Evolutionary conservation across 2,329 filamentous ascomycete species (phyloP).

Genomic region (Ophiostoma populinum): DNA sequence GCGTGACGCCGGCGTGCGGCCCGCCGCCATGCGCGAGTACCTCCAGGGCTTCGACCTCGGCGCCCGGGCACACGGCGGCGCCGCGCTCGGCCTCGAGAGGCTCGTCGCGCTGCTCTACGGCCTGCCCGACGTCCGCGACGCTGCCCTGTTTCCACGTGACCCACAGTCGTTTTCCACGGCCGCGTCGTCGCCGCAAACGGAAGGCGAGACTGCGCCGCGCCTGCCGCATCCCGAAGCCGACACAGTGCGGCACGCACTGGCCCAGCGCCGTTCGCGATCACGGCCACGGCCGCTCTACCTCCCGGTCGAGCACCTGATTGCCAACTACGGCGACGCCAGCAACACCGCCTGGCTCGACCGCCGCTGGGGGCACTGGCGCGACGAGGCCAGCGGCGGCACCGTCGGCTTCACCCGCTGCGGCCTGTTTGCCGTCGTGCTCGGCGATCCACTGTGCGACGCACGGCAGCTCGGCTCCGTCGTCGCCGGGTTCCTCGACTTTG

Average conservation of each 20-base stretch:
- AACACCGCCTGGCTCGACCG: conserved; percentile 91
- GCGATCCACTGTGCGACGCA: conserved; percentile 70
- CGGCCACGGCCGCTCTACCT: no score
- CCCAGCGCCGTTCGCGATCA: conserved; percentile 24
- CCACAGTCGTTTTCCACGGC: conserved; percentile 81
- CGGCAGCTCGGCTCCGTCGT: conserved; percentile 62
- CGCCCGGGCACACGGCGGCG: conserved; percentile 75
- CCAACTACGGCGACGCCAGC: conserved; percentile 87
- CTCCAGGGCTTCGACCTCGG: conserved; percentile 77
- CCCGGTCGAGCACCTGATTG: conserved; percentile 75
- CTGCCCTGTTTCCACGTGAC: conserved; percentile 74
- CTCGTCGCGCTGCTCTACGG: conserved; percentile 74
- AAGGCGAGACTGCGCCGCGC: no score
- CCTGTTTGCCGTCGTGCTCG: conserved; percentile 55
- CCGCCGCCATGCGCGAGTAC: conserved; percentile 78
- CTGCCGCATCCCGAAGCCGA: conserved; percentile 80
- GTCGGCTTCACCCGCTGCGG: conserved; percentile 65
- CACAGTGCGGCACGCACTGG: conserved; percentile 41
- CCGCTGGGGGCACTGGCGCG: conserved; percentile 75
- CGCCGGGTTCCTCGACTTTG: conserved; percentile 53
- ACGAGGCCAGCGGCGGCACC: conserved; percentile 61
- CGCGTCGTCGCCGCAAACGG: conserved; percentile 24
- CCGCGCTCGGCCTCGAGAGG: conserved; percentile 78
- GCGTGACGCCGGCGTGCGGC: conserved; percentile 56
- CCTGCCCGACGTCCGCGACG: conserved; percentile 76